phyloP scores from a whole-genome alignment of 805 yeast species.

The Sugiyamaella smithiae region DNA sequence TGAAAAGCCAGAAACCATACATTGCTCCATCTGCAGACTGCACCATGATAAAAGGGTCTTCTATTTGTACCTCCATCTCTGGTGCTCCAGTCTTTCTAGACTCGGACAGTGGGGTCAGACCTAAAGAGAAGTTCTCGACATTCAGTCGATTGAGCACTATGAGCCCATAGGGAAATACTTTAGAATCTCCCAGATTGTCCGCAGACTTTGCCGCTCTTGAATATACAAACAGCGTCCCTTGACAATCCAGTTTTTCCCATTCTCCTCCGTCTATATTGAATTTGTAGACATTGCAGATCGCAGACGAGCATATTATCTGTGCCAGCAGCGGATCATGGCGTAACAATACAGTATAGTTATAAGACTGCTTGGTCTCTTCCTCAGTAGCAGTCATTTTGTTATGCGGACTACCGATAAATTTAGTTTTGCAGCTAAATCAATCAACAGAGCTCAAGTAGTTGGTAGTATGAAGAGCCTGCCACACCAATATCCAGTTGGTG shows the following conservation, averaged over 20 bases:
- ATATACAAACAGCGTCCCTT: constrained; percentile 40
- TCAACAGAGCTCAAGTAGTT: too few species aligned
- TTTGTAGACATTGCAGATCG: constrained; percentile 41
- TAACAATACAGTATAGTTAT: constrained; percentile 34
- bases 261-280: constrained; percentile 32
- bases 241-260: constrained; percentile 40
- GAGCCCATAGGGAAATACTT: constrained; percentile 35
- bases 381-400: neutral
- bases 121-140: constrained; percentile 34
- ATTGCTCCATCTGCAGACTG: constrained; percentile 33
- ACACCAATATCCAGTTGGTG: too few species aligned
- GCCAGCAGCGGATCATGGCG: constrained; percentile 37
- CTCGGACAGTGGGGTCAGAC: constrained; percentile 31
- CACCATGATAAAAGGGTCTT: constrained; percentile 37
- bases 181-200: constrained; percentile 22
- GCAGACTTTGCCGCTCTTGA: constrained; percentile 28
- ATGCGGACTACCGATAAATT: too few species aligned
- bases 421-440: too few species aligned
- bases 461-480: too few species aligned
- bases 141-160: constrained; percentile 37
- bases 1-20: constrained; percentile 39
- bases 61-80: constrained; percentile 34
- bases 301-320: constrained; percentile 36
- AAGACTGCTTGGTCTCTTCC: constrained; percentile 9
- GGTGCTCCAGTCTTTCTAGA: constrained; percentile 22